A percentile compares a stretch with the other conserved stretches of the same genome.
Conservation (phyloP, 306 rosid species). For the Leucaena leucocephala region DNA sequence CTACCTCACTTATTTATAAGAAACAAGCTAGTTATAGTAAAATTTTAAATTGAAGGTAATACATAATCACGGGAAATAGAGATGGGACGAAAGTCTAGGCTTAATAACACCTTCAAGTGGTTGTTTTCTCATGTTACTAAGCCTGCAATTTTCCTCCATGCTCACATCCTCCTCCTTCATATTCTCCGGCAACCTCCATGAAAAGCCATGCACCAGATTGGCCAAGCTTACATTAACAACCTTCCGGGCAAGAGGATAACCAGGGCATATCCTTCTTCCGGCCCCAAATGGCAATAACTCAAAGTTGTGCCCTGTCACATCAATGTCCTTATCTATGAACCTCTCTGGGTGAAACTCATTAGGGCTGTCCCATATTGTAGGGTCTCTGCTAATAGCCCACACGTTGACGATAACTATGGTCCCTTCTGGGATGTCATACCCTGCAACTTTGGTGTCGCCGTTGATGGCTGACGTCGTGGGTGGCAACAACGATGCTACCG, state of each 20-base stretch:
- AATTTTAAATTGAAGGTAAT: too few species aligned
- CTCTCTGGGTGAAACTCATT: neutral
- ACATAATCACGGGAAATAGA: neutral
- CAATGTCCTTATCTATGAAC: neutral
- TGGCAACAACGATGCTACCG: neutral
- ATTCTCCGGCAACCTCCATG: constrained; percentile 41
- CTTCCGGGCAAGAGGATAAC: constrained; percentile 40
- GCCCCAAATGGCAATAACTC: constrained; percentile 1
- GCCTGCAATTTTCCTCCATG: neutral
- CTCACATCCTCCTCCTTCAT: neutral
- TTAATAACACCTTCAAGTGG: neutral
- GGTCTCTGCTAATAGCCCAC: neutral
- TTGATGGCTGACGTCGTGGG: neutral
- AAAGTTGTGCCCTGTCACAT: neutral
- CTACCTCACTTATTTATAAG: too few species aligned
- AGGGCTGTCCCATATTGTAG: neutral
- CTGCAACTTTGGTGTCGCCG: neutral
- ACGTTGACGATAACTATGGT: neutral
- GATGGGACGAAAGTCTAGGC: neutral
- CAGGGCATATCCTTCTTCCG: neutral
- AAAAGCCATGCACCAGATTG: neutral
- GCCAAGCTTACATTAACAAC: constrained; percentile 53
- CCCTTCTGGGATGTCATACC: neutral
- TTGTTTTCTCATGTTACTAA: neutral
- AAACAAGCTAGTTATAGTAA: too few species aligned